Percentiles rank a stretch among this genome's conserved stretches.
phyloP scores from a whole-genome alignment of 202 grass and related monocot species.

The Zoysia matrella region DNA sequence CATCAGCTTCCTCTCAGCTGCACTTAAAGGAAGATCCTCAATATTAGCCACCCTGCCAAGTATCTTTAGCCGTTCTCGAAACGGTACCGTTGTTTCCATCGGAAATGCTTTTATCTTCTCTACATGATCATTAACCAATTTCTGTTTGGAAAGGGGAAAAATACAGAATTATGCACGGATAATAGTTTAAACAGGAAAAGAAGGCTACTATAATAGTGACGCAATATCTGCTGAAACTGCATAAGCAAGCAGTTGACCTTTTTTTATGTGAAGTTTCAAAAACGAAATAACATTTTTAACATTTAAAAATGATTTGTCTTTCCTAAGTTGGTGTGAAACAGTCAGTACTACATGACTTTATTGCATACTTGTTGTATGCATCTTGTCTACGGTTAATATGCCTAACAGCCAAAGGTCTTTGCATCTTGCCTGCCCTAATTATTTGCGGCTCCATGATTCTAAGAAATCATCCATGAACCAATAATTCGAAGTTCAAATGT shows the following conservation, averaged over 20 bases:
- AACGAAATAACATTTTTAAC: constrained; percentile 14
- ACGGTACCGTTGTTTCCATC: constrained; percentile 74
- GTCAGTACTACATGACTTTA: neutral
- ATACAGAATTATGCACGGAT: constrained; percentile 20
- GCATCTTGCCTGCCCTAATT: neutral
- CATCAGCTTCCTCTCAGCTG: constrained; percentile 95
- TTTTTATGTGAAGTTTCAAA: constrained; percentile 1
- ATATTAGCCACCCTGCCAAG: constrained; percentile 91
- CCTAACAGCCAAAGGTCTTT: neutral
- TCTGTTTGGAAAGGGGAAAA: constrained; percentile 51
- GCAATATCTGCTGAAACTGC: neutral
- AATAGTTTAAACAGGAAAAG: constrained; percentile 18
- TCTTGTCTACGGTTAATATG: neutral
- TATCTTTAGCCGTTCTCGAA: constrained; percentile 95
- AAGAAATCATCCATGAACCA: neutral
- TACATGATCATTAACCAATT: constrained; percentile 77
- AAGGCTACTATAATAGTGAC: neutral
- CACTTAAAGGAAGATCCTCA: constrained; percentile 92
- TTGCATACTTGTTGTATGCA: neutral
- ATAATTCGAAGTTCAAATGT: constrained; percentile 13
- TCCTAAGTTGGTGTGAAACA: constrained; percentile 15
- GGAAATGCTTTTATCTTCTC: constrained; percentile 85
- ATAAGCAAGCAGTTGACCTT: neutral
- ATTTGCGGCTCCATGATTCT: neutral
- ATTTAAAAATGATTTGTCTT: neutral